Evolutionary conservation across 2,329 filamentous ascomycete genomes (phyloP), one percentile per base, ranked within the genome.

Genomic region (Nannizziopsis barbatae): DNA sequence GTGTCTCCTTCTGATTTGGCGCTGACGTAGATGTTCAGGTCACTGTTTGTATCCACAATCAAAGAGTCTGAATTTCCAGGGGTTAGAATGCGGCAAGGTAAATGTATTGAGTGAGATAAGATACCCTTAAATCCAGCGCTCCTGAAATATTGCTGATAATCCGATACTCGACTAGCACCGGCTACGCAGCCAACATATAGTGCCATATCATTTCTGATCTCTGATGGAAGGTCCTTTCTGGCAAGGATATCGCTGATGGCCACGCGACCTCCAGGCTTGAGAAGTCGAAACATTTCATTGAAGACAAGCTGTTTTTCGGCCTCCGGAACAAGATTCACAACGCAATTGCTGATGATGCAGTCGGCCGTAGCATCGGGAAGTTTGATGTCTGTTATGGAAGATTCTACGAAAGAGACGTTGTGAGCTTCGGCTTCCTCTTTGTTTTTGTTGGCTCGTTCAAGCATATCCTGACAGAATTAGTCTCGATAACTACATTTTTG

Each of bases 261-360:
- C 8, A 82, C 62, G 5, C 78, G 63, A 0, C 79, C 79, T 2
- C 75, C 73, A 0, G 73, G 69, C 53, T 74, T 77, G 1, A 83
- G 65, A 0, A 83, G 53, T 1, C 79, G 71, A 49, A 68, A 68
- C 56, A 81, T 79, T 58, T 83, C 79, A 0, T 62, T 55, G 52
- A 83, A 82, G 0, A 73, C 76, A 0, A 65, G 51, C 5, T 64
- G 68, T 57, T 80, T 81, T 8, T 81, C 74, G 0, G 52, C 49
- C 7, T 62, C 58, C 0, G 75, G 76, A 1, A 80, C 73, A 0
- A 80, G 72, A 53, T 80, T 81, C 51, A 81, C 63, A 20, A 80
- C 77, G 51, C 79, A 83, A 62, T 83, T 83, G 53, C 72, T 76
- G 53, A 81, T 79, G 49, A 83, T 71, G 55, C 74, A 75, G 60